Conservation (phyloP, 2,329 filamentous ascomycete species). For the Fusarium sp. region DNA sequence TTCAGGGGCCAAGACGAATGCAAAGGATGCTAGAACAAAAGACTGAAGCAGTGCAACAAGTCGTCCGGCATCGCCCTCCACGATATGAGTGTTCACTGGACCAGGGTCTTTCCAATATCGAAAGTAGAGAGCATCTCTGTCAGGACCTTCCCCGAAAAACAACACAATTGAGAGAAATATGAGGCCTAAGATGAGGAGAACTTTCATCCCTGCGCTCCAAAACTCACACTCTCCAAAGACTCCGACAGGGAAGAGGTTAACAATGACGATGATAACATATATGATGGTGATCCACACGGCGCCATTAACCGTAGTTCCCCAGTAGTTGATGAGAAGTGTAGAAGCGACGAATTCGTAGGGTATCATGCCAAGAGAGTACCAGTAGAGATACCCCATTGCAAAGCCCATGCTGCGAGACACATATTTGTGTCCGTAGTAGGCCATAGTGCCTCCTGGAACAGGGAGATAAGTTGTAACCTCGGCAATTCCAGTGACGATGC, state of each 20-base stretch:
- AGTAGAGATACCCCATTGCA: conserved; percentile 56
- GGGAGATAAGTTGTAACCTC: conserved; percentile 47
- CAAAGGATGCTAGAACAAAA: conserved; percentile 44
- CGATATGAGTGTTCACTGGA: not conserved
- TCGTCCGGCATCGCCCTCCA: not conserved
- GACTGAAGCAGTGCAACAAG: conserved; percentile 57
- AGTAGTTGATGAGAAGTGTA: not conserved
- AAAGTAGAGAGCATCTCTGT: not conserved
- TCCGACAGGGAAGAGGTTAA: not conserved
- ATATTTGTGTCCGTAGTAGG: conserved; percentile 41
- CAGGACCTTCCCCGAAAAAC: not conserved
- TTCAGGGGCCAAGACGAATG: conserved; percentile 42
- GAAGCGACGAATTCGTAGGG: not conserved
- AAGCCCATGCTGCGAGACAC: conserved; percentile 48
- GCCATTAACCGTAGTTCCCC: not conserved
- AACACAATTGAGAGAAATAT: not conserved
- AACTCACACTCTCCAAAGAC: not conserved
- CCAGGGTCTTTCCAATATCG: not conserved
- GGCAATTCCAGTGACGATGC: not conserved
- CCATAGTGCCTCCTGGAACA: conserved; percentile 33
- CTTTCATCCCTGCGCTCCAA: not conserved
- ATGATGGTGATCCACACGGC: not conserved
- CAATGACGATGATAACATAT: not conserved
- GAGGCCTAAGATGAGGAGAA: not conserved
- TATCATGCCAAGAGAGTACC: conserved; percentile 46